Base-by-base conservation (phyloP, 306 rosid genomes). In the Hippophae tibetana region DNA sequence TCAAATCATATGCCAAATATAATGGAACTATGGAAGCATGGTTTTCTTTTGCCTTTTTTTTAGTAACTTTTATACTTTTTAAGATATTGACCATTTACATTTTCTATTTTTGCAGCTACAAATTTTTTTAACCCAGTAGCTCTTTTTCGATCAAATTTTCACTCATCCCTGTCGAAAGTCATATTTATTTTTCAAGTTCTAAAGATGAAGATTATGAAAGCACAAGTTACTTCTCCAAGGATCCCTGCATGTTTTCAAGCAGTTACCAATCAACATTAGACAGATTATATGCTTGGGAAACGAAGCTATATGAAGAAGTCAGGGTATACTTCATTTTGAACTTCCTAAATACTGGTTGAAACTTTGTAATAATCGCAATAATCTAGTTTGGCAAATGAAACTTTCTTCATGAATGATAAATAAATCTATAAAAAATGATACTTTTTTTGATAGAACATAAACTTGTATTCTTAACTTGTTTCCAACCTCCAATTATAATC, bases 121-220 rank as follows among this genome's bases (percentile, higher is more conserved):
- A 88, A 84, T 68, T 72, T 88, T 86, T 72, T 88, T 82, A 93
- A 88, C 66, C 99, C 99, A 25, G 80, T 86, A 65, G 86, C 95
- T n/a, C 76, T 86, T 38, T 82, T 93, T 79, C 89, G 90, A 11
- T 81, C 95, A 54, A 78, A 86, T 56, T 84, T 93, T 27, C 84
- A 72, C 54, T 83, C 89, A 14, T 55, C 95, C 59, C 71, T 90
- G 55, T 88, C 90, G 38, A 85, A 78, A 75, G 73, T 68, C 80
- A 54, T 80, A 47, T 56, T 54, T 13, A 82, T 64, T 64, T 73
- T 81, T 80, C 88, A 8, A 44, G 70, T 47, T 23, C 71, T n/a
- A 68, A 18, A 18, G 18, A 18, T 18, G 18, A 18, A 18, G 18
- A 18, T 18, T 18, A 18, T 18, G 18, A 18, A 56, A 66, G 67